A percentile compares a stretch with the other conserved stretches of the same genome.
These are phyloP conservation scores for Anaeramoeba flamelloides DNA, from an alignment of 78 protist species.

Conservation along the genomic window DNA sequence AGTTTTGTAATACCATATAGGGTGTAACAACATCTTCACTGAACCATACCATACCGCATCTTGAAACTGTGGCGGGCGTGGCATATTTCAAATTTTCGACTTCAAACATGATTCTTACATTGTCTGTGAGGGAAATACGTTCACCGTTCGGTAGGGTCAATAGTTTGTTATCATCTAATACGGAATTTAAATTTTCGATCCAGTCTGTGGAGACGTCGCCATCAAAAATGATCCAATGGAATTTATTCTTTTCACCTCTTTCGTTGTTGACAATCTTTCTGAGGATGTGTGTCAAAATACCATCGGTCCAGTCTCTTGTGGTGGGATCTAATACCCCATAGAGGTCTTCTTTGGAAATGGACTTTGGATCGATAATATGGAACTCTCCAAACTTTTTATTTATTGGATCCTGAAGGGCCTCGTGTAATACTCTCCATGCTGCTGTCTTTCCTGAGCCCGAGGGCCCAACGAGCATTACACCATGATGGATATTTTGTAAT, in stretches of 20 bases:
- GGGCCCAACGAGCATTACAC: conserved; percentile 68
- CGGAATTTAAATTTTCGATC: conserved; percentile 69
- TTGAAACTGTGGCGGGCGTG: conserved; percentile 71
- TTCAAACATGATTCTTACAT: conserved; percentile 68
- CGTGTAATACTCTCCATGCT: conserved; percentile 33
- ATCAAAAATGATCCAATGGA: conserved; percentile 58
- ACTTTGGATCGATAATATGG: conserved; percentile 68
- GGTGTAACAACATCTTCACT: too few relatives aligned
- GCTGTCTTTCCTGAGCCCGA: conserved; percentile 63
- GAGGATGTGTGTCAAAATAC: conserved; percentile 46
- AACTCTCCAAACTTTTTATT: not conserved
- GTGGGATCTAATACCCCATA: conserved; percentile 59
- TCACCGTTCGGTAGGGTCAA: conserved; percentile 73
- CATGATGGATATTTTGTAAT: conserved; percentile 52
- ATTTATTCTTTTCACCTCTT: conserved; percentile 26
- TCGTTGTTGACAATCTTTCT: conserved; percentile 26
- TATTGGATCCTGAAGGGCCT: conserved; percentile 21
- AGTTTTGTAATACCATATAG: too few relatives aligned
- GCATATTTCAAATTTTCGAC: conserved; percentile 54
- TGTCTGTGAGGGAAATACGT: conserved; percentile 42
- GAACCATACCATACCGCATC: conserved; percentile 70
- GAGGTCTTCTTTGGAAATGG: conserved; percentile 50
- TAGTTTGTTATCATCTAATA: conserved; percentile 65
- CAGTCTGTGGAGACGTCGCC: conserved; percentile 73
- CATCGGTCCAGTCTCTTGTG: conserved; percentile 76